phyloP scores from a whole-genome alignment of 306 rosid genomes.

The Gynostemma pentaphyllum region DNA sequence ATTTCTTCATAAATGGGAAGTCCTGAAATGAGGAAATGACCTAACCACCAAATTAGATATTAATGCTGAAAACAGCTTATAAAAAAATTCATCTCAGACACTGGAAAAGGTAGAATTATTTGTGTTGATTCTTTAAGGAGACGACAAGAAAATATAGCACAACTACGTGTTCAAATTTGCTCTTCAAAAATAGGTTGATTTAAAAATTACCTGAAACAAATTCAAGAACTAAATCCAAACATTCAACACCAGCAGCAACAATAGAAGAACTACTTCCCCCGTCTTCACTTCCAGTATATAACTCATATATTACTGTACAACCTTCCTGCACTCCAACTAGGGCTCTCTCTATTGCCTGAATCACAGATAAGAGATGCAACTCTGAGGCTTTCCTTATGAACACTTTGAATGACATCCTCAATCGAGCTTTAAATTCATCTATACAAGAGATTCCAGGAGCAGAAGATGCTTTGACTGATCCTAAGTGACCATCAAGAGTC shows the following conservation, averaged over 20 bases:
- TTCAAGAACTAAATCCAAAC: constrained; percentile 74
- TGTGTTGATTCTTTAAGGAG: background rate
- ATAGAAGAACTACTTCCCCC: constrained; percentile 57
- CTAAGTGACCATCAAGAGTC: constrained; percentile 27
- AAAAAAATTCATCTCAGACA: background rate
- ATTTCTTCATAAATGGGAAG: too few relatives aligned
- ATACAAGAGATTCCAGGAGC: constrained; percentile 31
- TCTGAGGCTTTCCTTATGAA: constrained; percentile 54
- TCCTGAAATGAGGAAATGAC: too few relatives aligned
- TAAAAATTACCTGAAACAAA: constrained; percentile 64
- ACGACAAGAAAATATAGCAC: background rate
- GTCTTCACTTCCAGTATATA: constrained; percentile 37
- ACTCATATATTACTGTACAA: constrained; percentile 37
- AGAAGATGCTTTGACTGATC: constrained; percentile 36
- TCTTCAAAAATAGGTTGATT: constrained; percentile 6
- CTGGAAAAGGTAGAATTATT: background rate
- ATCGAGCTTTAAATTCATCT: constrained; percentile 55
- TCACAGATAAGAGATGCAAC: constrained; percentile 57
- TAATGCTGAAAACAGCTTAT: constrained; percentile 3
- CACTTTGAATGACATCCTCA: constrained; percentile 56
- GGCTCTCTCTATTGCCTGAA: constrained; percentile 73
- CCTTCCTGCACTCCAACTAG: constrained; percentile 57
- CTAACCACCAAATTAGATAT: background rate
- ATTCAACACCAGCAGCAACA: constrained; percentile 76
- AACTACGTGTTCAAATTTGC: background rate